Evolutionary conservation across 129 eudicot genomes (phyloP), one percentile per base, ranked within the genome.

Genomic region (Mikania micrantha): DNA sequence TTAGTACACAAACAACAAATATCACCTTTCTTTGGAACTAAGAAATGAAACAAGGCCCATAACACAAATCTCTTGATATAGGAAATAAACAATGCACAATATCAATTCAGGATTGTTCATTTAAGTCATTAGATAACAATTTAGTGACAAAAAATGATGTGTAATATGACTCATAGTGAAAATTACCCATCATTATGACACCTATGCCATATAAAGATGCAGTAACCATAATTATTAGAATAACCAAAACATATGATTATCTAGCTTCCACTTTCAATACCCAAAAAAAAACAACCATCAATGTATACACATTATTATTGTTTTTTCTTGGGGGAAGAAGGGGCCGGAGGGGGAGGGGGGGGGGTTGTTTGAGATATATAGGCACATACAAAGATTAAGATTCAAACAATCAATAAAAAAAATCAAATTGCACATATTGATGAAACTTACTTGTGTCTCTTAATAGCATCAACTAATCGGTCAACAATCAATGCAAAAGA

Each of bases 371-470:
- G n/a, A n/a, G n/a, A n/a, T n/a, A n/a, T n/a, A n/a, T n/a, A n/a
- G n/a, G n/a, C n/a, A n/a, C n/a, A 57, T 4, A 57, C 10, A 15
- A 13, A 9, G 32, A 48, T 17, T 5, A 19, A 48, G 32, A 49
- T 68, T 36, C 49, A 60, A 59, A 72, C 34, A 20, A 24, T 47
- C 64, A 64, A 24, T 74, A 31, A 49, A 50, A 70, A 42, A 58
- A 69, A 13, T 49, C 77, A 31, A 41, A 75, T 16, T 20, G 64
- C 29, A 36, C 17, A 58, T 64, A 16, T 45, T 38, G 49, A 65
- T 50, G 71, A 38, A 56, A 84, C 99, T 89, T 82, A 93, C 99
- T 79, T 84, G 79, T 93, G 96, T 57, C 84, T 79, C 71, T 83
- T 69, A 72, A 86, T 76, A 52, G 92, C 88, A 56, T 77, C 73